A percentile compares a stretch with the other conserved stretches of the same genome.
These are phyloP conservation scores for Colletotrichum sp. DNA, from an alignment of 2,329 filamentous ascomycete species.

Conservation along the genomic window DNA sequence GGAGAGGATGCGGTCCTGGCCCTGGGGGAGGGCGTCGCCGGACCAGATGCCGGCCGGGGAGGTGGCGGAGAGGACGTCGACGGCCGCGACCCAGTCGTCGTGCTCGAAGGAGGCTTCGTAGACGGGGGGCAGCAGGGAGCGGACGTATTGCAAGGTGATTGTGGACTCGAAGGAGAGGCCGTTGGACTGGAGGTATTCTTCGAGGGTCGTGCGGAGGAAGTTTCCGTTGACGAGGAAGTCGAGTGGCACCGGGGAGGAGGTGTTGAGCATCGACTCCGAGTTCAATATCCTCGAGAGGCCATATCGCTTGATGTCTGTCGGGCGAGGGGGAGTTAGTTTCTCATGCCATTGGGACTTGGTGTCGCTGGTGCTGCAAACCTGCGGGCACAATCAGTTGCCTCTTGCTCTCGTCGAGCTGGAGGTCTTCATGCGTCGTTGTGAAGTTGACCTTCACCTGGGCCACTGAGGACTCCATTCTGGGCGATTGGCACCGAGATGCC, in stretches of 20 bases:
- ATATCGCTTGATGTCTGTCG: conserved; percentile 70
- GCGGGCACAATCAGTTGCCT: conserved; percentile 67
- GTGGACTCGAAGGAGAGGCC: conserved; percentile 90
- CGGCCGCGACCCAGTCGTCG: conserved; percentile 92
- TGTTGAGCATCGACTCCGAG: conserved; percentile 74
- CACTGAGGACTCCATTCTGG: conserved; percentile 42
- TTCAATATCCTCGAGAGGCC: conserved; percentile 74
- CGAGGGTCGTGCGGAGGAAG: conserved; percentile 86
- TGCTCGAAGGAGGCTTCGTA: conserved; percentile 95
- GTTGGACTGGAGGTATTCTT: conserved; percentile 86
- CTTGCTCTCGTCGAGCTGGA: conserved; percentile 68
- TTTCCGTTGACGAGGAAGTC: conserved; percentile 96
- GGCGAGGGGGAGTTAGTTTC: background rate
- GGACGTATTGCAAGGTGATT: conserved; percentile 89
- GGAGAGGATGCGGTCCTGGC: conserved; percentile 81
- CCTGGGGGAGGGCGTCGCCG: conserved; percentile 50
- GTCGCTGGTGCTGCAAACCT: conserved; percentile 40
- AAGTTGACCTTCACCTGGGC: conserved; percentile 72
- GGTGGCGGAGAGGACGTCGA: conserved; percentile 78
- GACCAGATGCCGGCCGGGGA: conserved; percentile 66
- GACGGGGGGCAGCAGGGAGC: conserved; percentile 85
- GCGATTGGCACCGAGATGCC: background rate
- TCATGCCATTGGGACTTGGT: background rate
- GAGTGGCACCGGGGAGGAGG: conserved; percentile 73
- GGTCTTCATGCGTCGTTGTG: conserved; percentile 65